Conservation (phyloP, 495 filamentous ascomycete genomes). For the Daldinia concentrica region DNA sequence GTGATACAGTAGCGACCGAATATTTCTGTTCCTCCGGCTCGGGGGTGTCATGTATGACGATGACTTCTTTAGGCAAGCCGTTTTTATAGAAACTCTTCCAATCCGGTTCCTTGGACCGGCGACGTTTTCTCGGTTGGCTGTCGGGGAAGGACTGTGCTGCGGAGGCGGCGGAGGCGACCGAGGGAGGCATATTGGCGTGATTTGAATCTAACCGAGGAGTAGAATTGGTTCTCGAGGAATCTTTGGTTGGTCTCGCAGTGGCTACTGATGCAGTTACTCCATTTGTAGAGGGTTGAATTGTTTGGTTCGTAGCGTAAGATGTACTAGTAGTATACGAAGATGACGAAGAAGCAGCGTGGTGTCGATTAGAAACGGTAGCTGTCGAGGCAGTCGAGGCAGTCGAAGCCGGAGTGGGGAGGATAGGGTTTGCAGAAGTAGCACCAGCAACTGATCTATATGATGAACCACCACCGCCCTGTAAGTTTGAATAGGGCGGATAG, state of each 20-base stretch:
- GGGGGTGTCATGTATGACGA: conserved; percentile 93
- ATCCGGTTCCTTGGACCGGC: conserved; percentile 73
- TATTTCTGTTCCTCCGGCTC: conserved; percentile 65
- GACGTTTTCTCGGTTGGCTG: conserved; percentile 59
- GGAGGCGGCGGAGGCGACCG: conserved; percentile 43
- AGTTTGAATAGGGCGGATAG: conserved; percentile 59
- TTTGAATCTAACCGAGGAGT: conserved; percentile 43
- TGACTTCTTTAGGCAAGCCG: conserved; percentile 90
- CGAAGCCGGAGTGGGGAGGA: conserved; percentile 61
- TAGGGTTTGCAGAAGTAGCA: conserved; percentile 51
- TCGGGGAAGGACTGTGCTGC: conserved; percentile 39
- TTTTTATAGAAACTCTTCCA: conserved; percentile 94
- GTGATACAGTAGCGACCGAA: conserved; percentile 41
- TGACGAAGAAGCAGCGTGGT: conserved; percentile 51
- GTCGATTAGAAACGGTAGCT: conserved; percentile 53
- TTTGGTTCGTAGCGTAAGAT: conserved; percentile 29
- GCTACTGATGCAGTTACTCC: conserved; percentile 51
- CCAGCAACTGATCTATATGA: conserved; percentile 59
- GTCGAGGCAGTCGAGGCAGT: conserved; percentile 59
- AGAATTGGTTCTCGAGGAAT: conserved; percentile 45
- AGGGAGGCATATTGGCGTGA: conserved; percentile 51
- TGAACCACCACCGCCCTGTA: conserved; percentile 49
- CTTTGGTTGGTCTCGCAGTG: conserved; percentile 45
- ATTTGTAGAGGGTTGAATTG: conserved; percentile 46
- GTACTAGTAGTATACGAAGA: conserved; percentile 47